Evolutionary conservation across 108 stramenopile genomes (phyloP).

Genomic region (Cyclotella cryptica): DNA sequence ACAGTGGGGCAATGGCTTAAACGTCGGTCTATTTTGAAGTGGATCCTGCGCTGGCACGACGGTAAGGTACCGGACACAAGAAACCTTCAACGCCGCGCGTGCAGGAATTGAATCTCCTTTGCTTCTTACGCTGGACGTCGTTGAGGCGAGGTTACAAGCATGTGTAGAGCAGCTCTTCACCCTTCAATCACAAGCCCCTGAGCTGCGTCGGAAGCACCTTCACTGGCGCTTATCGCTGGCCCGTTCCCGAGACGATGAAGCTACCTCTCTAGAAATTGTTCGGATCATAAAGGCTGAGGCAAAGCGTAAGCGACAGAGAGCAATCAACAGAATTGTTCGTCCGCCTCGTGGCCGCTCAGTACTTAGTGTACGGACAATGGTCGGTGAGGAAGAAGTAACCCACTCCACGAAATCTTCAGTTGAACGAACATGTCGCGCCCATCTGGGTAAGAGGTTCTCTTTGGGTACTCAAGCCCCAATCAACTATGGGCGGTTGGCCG

Average conservation of each 20-base stretch:
- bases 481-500: too few relatives aligned
- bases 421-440: background rate
- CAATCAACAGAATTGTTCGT: background rate
- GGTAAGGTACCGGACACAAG: constrained; percentile 19
- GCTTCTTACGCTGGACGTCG: background rate
- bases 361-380: background rate
- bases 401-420: too few relatives aligned
- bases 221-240: background rate
- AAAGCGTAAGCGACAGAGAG: background rate
- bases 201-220: background rate
- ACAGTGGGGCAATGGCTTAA: too few relatives aligned
- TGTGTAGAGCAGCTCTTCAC: background rate
- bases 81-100: background rate
- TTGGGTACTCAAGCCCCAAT: too few relatives aligned
- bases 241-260: background rate
- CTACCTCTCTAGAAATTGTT: background rate
- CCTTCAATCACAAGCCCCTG: background rate
- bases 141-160: background rate
- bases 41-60: background rate
- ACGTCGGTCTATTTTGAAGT: too few relatives aligned
- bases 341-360: background rate
- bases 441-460: too few relatives aligned
- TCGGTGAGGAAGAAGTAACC: too few relatives aligned
- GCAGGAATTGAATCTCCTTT: background rate
- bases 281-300: background rate